Percentiles rank a stretch among this genome's conserved stretches.
These are phyloP conservation scores for Beauveria sp. DNA, from an alignment of 2,329 filamentous ascomycete species.

Conservation along the genomic window DNA sequence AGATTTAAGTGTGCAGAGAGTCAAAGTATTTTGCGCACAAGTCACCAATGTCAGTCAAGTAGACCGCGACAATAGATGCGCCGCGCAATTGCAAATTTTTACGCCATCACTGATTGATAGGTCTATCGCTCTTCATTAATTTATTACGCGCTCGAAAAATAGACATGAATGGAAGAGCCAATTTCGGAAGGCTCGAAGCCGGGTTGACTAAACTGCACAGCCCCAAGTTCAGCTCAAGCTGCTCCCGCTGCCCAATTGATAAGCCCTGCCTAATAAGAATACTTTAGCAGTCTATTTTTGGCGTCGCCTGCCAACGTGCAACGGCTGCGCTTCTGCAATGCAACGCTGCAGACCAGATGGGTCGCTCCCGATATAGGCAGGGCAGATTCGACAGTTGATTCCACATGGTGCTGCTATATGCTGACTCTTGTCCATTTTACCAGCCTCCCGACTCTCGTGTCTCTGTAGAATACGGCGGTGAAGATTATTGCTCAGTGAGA, in stretches of 20 bases:
- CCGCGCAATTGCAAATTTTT: background rate
- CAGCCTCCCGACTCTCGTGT: background rate
- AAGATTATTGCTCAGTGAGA: background rate
- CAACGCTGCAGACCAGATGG: background rate
- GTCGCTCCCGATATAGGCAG: background rate
- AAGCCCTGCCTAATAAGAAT: background rate
- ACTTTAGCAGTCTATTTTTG: background rate
- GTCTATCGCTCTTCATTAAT: background rate
- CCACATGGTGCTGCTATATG: background rate
- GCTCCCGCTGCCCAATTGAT: background rate
- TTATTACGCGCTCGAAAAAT: background rate
- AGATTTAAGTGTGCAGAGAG: too few relatives aligned
- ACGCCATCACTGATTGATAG: background rate
- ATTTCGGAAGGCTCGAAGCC: background rate
- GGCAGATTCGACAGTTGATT: constrained; percentile 2
- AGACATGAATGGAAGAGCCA: background rate
- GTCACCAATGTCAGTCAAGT: too few relatives aligned
- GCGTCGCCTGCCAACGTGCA: background rate
- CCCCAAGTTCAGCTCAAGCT: background rate
- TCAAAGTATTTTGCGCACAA: too few relatives aligned
- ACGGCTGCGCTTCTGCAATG: background rate
- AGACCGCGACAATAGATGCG: background rate
- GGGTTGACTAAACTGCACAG: background rate
- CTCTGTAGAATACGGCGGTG: background rate
- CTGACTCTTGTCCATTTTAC: background rate